These are phyloP conservation scores for Litsea cubeba DNA, from an alignment of 164 flowering plant species.

Conservation along the genomic window DNA sequence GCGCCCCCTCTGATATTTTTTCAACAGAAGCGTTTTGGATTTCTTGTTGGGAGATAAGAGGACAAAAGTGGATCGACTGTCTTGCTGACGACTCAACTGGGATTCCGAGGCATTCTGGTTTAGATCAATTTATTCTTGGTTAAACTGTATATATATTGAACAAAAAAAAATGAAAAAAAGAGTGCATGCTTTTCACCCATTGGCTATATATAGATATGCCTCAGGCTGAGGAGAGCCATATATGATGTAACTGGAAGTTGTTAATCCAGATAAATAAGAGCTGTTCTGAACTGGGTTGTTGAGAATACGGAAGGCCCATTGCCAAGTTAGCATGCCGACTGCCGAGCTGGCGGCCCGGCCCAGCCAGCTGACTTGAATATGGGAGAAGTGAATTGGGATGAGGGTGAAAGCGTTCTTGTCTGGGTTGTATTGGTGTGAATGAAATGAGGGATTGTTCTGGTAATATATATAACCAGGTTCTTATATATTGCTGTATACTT, in stretches of 20 bases:
- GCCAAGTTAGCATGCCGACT: slow-evolving; percentile 3
- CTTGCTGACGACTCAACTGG: slow-evolving; percentile 1
- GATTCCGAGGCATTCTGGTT: slow-evolving; percentile 1
- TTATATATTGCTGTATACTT: slow-evolving; percentile 12
- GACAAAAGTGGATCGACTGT: background rate
- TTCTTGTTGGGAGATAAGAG: background rate
- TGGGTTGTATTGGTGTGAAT: slow-evolving; percentile 2
- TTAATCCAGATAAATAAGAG: slow-evolving; percentile 11
- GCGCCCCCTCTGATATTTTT: background rate
- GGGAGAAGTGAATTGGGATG: background rate
- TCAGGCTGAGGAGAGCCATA: slow-evolving; percentile 7
- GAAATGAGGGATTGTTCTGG: slow-evolving; percentile 6
- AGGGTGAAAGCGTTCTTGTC: background rate
- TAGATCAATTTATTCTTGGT: slow-evolving; percentile 8
- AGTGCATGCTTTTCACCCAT: slow-evolving; percentile 4
- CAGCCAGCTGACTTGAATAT: background rate
- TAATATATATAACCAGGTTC: slow-evolving; percentile 3
- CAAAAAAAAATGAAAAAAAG: no score
- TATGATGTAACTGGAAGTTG: slow-evolving; percentile 2
- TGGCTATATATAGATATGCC: slow-evolving; percentile 5
- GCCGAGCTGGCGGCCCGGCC: background rate
- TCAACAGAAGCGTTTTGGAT: slow-evolving; percentile 1
- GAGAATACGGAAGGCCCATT: background rate
- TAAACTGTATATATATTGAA: slow-evolving; percentile 6
- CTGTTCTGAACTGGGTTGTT: slow-evolving; percentile 7